Evolutionary conservation across 805 yeast genomes (phyloP).

Genomic region (Ogataea pilisensis): DNA sequence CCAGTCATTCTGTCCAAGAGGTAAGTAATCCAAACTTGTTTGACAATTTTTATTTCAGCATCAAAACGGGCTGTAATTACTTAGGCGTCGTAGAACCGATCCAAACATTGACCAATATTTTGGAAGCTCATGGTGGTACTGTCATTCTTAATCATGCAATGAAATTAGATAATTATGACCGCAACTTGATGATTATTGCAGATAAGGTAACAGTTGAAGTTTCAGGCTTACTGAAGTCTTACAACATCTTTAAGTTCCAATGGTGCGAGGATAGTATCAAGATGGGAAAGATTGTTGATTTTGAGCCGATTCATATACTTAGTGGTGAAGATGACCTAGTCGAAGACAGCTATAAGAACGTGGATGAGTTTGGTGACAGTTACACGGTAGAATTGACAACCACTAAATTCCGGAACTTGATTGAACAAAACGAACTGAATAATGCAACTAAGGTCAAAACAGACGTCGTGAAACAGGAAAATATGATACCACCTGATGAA

Average conservation of each 20-base stretch:
- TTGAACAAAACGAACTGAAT: slow-evolving; percentile 1
- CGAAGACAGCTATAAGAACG: slow-evolving; percentile 29
- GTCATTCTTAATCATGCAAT: slow-evolving; percentile 34
- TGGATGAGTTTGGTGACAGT: slow-evolving; percentile 66
- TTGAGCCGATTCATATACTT: slow-evolving; percentile 62
- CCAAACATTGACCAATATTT: slow-evolving; percentile 34
- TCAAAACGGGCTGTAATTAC: slow-evolving; percentile 46
- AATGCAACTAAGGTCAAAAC: background rate
- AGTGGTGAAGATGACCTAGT: slow-evolving; percentile 32
- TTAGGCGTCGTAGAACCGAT: slow-evolving; percentile 26
- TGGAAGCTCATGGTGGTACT: slow-evolving; percentile 50
- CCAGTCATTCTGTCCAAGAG: slow-evolving; percentile 4
- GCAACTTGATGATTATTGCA: slow-evolving; percentile 32
- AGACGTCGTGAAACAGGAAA: background rate
- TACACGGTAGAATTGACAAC: slow-evolving; percentile 33
- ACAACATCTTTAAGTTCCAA: slow-evolving; percentile 57
- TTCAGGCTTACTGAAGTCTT: slow-evolving; percentile 32
- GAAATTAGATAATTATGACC: slow-evolving; percentile 9
- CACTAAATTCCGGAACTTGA: slow-evolving; percentile 20
- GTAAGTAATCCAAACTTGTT: slow-evolving; percentile 34
- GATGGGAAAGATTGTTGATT: slow-evolving; percentile 36
- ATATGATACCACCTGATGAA: background rate
- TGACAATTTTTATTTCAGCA: slow-evolving; percentile 40
- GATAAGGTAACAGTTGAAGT: slow-evolving; percentile 38
- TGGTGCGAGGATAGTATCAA: slow-evolving; percentile 72